Base-by-base conservation (phyloP, 192 early-diverging fungal genomes). In the Rhizophagus sp. region DNA sequence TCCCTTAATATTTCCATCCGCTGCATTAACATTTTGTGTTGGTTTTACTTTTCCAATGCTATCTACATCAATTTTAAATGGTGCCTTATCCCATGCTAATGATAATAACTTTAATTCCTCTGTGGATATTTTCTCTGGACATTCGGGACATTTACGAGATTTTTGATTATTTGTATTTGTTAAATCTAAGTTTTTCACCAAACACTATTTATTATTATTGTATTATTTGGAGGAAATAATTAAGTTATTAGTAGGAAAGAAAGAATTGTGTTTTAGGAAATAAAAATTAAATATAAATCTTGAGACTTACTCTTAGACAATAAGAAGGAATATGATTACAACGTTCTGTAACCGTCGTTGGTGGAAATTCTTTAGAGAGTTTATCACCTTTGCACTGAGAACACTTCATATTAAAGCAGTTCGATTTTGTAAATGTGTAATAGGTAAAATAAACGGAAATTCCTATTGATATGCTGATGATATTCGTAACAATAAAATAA, bases 311-410 rank as follows among this genome's bases (percentile, higher is more conserved):
- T 34, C 80, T 50, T n/a, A 81, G 69, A 69, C 80, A 81, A 27
- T n/a, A 47, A 24, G 80, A 62, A 69, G 80, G 39, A 69, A 81
- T 62, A 68, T 81, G 80, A 17, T 77, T 30, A 69, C 80, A 81
- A 61, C 50, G 34, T 47, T 69, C 76, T 11, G 80, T 81, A 34
- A 81, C 30, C 17, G 80, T 49, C 24, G 75, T 57, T 22, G 62
- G 25, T 8, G 76, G 76, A 47, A 78, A 81, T 8, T 81, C 80
- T 27, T 77, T 77, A 17, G 80, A 78, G 11, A 81, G 44, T 57
- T 81, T 81, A 13, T 81, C 80, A 13, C 34, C 22, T 33, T 81
- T 66, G 34, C 80, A 81, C n/a, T 77, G 7, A 11, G 47, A 19
- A 30, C 80, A 81, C 33, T 67, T 75, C 80, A 81, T 81, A 33